Conservation (phyloP, 441 rosid genomes). For the Populus hybrid region DNA sequence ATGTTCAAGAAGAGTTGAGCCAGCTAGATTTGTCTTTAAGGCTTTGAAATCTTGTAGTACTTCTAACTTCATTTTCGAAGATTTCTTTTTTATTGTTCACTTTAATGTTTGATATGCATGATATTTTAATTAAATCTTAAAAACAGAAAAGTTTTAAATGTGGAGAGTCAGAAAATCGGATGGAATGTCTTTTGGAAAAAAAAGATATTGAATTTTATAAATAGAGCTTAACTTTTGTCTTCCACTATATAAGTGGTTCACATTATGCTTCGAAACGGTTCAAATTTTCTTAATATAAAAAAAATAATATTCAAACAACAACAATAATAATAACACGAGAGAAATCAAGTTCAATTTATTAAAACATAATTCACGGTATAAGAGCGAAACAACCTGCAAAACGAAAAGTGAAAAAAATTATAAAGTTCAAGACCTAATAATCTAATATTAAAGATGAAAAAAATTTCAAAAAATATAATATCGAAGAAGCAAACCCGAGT, state of each 20-base stretch:
- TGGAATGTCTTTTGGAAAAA: conserved; percentile 21
- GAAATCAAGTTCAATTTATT: too few relatives aligned
- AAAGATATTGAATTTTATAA: background rate
- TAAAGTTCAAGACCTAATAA: too few relatives aligned
- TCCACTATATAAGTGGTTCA: too few relatives aligned
- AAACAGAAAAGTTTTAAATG: background rate
- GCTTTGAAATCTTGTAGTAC: conserved; percentile 43
- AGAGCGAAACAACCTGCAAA: accelerated
- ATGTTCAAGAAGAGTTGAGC: conserved; percentile 51
- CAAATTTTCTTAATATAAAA: too few relatives aligned
- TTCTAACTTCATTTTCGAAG: background rate
- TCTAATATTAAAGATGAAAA: too few relatives aligned
- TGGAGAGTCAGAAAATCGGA: too few relatives aligned
- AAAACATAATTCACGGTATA: accelerated
- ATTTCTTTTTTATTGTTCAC: conserved; percentile 19
- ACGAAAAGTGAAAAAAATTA: too few relatives aligned
- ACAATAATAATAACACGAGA: too few relatives aligned
- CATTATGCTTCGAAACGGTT: too few relatives aligned
- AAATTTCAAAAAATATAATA: too few relatives aligned
- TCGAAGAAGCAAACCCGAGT: too few relatives aligned
- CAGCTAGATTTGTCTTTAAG: conserved; percentile 80
- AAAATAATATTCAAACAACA: too few relatives aligned
- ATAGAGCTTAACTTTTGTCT: background rate
- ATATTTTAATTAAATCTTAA: background rate
- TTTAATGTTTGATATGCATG: conserved; percentile 5